phyloP scores from a whole-genome alignment of 2,329 filamentous ascomycete species.

The Colletotrichum sp. region DNA sequence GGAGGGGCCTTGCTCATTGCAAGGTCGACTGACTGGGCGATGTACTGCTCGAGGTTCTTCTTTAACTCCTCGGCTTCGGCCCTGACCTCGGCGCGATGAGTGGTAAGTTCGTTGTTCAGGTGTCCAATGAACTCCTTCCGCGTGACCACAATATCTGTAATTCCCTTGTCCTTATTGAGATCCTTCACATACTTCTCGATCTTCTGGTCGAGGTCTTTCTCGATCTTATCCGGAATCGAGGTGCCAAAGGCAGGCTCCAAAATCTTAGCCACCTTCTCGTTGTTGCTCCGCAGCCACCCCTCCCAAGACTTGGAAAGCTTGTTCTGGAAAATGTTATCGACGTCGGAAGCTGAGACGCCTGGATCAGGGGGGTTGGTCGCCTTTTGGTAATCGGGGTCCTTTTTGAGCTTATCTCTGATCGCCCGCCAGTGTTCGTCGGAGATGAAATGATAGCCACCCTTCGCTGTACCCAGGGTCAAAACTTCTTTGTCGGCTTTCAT shows the following conservation, averaged over 20 bases:
- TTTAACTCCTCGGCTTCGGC: constrained; percentile 44
- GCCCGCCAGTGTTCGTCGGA: constrained; percentile 54
- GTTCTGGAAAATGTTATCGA: constrained; percentile 31
- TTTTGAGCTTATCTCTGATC: constrained; percentile 45
- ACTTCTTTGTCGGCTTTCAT: constrained; percentile 55
- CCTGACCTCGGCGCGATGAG: constrained; percentile 43
- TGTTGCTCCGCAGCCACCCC: constrained; percentile 57
- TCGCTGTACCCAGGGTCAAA: constrained; percentile 48
- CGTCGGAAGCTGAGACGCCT: constrained; percentile 24
- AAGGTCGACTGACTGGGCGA: constrained; percentile 33
- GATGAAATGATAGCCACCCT: constrained; percentile 41
- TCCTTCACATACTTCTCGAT: constrained; percentile 42
- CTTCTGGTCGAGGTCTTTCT: constrained; percentile 32
- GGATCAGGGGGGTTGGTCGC: constrained; percentile 27
- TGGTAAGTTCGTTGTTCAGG: constrained; percentile 42
- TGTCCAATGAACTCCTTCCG: constrained; percentile 54
- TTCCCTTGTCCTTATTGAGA: constrained; percentile 35
- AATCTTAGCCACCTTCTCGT: constrained; percentile 36
- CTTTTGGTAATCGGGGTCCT: constrained; percentile 35
- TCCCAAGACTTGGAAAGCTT: constrained; percentile 51
- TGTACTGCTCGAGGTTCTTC: constrained; percentile 35
- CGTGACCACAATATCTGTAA: constrained; percentile 44
- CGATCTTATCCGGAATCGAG: constrained; percentile 29
- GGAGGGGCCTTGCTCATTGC: constrained; percentile 27
- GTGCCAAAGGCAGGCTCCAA: constrained; percentile 24